Conservation (phyloP, 139 green algal genomes). For the Micractinium sp. region DNA sequence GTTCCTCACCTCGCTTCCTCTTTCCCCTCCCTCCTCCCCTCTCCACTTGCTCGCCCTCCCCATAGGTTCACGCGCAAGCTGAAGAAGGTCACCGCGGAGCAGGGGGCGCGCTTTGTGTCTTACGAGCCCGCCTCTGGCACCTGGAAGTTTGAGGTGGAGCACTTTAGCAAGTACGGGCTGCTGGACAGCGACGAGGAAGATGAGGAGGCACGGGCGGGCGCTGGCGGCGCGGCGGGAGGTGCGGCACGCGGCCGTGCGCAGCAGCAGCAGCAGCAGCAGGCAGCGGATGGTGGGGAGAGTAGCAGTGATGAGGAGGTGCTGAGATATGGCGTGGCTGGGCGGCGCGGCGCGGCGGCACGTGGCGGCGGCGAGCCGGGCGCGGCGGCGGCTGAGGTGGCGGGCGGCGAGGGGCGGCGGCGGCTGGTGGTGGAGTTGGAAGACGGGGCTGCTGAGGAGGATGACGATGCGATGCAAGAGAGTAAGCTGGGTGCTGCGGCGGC, state of each 20-base stretch:
- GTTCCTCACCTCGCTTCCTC: not conserved
- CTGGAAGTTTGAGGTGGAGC: conserved; percentile 93
- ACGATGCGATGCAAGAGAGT: conserved; percentile 37
- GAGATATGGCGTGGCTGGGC: conserved; percentile 6
- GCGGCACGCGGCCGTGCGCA: not conserved
- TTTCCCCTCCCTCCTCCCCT: not conserved
- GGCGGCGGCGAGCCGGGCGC: not conserved
- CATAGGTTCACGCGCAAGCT: conserved; percentile 46
- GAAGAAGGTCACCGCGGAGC: conserved; percentile 65
- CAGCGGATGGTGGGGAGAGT: conserved; percentile 3
- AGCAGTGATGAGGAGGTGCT: conserved; percentile 16
- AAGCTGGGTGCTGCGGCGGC: conserved; percentile 1
- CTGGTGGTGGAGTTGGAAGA: not conserved
- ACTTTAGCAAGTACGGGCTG: conserved; percentile 91
- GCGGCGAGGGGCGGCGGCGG: too few species aligned
- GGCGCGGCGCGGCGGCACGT: not conserved
- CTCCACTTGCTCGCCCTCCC: not conserved
- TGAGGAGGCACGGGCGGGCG: conserved; percentile 2
- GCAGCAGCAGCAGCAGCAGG: conserved; percentile 2
- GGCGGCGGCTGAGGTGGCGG: conserved; percentile 67
- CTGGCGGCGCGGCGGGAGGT: not conserved
- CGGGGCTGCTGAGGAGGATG: not conserved
- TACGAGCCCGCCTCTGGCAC: conserved; percentile 78
- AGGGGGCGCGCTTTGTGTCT: conserved; percentile 81
- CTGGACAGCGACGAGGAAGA: conserved; percentile 53